A percentile compares a stretch with the other conserved stretches of the same genome.
phyloP scores from a whole-genome alignment of 495 filamentous ascomycete species.

The Podospora fimiseda region DNA sequence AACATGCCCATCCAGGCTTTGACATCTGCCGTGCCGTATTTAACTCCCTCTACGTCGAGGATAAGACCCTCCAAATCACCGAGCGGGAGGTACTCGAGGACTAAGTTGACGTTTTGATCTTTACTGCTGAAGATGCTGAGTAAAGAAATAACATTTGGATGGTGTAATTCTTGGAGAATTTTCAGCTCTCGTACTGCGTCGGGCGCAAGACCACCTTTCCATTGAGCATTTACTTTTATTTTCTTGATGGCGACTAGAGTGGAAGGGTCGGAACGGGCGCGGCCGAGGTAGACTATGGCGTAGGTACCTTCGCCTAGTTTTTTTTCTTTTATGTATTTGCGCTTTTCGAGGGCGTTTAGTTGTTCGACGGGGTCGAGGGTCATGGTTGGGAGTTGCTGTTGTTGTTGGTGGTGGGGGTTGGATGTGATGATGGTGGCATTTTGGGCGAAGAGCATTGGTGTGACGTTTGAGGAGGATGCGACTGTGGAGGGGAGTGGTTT shows the following conservation, averaged over 20 bases:
- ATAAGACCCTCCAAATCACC: constrained; percentile 94
- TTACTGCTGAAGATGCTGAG: constrained; percentile 89
- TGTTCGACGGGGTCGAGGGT: constrained; percentile 68
- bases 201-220: constrained; percentile 76
- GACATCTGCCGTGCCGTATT: constrained; percentile 67
- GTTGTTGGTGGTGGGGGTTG: constrained; percentile 14
- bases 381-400: constrained; percentile 5
- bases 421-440: constrained; percentile 12
- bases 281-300: constrained; percentile 87
- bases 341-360: constrained; percentile 78
- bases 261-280: constrained; percentile 59
- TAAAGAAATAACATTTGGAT: constrained; percentile 91
- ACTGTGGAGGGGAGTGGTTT: constrained; percentile 20
- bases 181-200: constrained; percentile 95
- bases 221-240: constrained; percentile 87
- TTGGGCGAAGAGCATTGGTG: constrained; percentile 20
- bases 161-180: constrained; percentile 65
- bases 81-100: constrained; percentile 83
- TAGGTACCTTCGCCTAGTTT: constrained; percentile 97
- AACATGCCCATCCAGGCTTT: constrained; percentile 99
- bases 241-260: constrained; percentile 91
- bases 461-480: constrained; percentile 15
- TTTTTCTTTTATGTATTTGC: constrained; percentile 83
- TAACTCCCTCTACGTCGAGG: constrained; percentile 65
- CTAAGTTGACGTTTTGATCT: constrained; percentile 83